phyloP scores from a whole-genome alignment of 305 asterid genomes.

The Fraxinus sp. region DNA sequence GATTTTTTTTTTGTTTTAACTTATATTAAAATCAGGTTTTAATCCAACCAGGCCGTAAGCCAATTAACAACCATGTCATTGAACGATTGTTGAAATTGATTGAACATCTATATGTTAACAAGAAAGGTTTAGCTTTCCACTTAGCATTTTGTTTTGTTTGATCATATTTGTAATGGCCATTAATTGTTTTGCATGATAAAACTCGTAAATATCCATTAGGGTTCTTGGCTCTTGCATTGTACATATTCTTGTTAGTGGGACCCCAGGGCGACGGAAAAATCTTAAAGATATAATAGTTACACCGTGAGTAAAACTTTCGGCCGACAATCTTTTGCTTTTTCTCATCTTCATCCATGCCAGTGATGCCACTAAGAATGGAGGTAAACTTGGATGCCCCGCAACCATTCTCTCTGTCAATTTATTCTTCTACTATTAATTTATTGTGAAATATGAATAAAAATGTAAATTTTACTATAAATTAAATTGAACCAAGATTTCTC shows the following conservation, averaged over 20 bases:
- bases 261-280: conserved; percentile 9
- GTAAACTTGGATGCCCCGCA: conserved; percentile 25
- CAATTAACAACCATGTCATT: background rate
- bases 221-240: background rate
- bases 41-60: too few species aligned
- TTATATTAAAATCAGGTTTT: too few species aligned
- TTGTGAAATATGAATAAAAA: background rate
- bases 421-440: background rate
- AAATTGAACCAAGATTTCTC: background rate
- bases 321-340: conserved; percentile 26
- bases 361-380: conserved; percentile 22
- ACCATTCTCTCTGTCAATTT: background rate
- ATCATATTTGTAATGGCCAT: conserved; percentile 14
- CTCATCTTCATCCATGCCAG: conserved; percentile 21
- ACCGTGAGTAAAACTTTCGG: conserved; percentile 9
- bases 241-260: conserved; percentile 11
- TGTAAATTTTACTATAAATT: background rate
- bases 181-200: conserved; percentile 20
- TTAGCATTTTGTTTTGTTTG: background rate
- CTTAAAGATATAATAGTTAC: background rate
- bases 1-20: too few species aligned
- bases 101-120: background rate
- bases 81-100: background rate
- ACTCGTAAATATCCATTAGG: conserved; percentile 13
- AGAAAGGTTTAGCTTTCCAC: background rate